Base-by-base conservation (phyloP, 495 filamentous ascomycete genomes). In the Penicillium alfredii region DNA sequence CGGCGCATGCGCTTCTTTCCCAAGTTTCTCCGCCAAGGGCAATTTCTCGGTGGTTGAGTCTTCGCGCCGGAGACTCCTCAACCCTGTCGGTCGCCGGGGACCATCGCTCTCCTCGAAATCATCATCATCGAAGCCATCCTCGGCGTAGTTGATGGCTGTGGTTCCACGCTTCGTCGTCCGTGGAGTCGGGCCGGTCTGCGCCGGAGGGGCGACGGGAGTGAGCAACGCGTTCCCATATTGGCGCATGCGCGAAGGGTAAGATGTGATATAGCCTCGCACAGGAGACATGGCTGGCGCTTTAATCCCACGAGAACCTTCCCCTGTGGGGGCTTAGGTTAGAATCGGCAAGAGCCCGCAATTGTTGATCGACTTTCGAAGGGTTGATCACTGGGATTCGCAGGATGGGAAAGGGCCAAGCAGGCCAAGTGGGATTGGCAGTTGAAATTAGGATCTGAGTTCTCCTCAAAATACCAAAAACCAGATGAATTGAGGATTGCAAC, bases 161-260 rank as follows among this genome's bases (percentile, higher is more conserved):
- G 92, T 97, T 23, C 92, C 93, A 56, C 92, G 84, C 65, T 99
- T 99, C 12, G 92, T 97, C 12, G 88, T 95, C 51, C 90, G 78
- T 40, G 85, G 73, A 12, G 78, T 68, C 6, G 86, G 83, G 16
- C 76, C 81, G 13, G 69, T 68, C 42, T 81, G 72, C 41, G 69
- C 66, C 15, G 79, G 77, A 44, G 81, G 84, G 35, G 90, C 77
- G 39, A 95, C 79, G 19, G 92, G 90, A 8, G 88, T 85, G 36
- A 97, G 76, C 40, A 99, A 78, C 42, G 92, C 84, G 66, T 96
- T 97, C 45, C 81, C 84, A 68, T 89, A 99, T 35, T 82, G 80
- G 60, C 88, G 84, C 53, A 99, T 64, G 47, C 92, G 83, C 33
- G 88, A 86, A 49, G 92, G 86, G 63, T 96, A 96, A 51, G 83